These are phyloP conservation scores for Arabidopsis hybrid DNA, from an alignment of 441 rosid species.

Conservation along the genomic window DNA sequence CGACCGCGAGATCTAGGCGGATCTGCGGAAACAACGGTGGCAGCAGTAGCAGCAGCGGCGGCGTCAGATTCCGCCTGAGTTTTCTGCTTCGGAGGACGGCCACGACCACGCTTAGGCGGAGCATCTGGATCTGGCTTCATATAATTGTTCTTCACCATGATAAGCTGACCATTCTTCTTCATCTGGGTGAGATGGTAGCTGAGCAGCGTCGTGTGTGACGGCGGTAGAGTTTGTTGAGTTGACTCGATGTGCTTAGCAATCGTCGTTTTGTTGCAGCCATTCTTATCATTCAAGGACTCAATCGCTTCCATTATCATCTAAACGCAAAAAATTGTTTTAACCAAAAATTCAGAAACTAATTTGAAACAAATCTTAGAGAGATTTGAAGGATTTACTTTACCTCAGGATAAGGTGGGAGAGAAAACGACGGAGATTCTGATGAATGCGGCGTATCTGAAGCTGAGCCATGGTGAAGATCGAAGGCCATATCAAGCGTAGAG, in stretches of 20 bases:
- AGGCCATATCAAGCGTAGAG: constrained; percentile 37
- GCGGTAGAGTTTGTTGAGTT: constrained; percentile 57
- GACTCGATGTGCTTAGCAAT: constrained; percentile 70
- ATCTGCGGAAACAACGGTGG: constrained; percentile 32
- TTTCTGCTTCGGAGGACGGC: constrained; percentile 82
- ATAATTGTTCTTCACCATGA: constrained; percentile 67
- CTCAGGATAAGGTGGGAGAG: constrained; percentile 42
- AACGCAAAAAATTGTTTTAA: not conserved
- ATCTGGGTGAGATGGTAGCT: constrained; percentile 64
- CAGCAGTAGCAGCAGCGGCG: constrained; percentile 23
- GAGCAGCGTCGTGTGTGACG: constrained; percentile 61
- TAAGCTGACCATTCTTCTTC: constrained; percentile 66
- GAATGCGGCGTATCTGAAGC: constrained; percentile 2
- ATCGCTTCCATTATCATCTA: constrained; percentile 79
- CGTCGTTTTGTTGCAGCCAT: constrained; percentile 61
- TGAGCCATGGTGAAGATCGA: constrained; percentile 20
- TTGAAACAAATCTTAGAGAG: not conserved
- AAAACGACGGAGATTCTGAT: constrained; percentile 1
- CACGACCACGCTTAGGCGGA: constrained; percentile 80
- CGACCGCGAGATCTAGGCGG: constrained; percentile 78
- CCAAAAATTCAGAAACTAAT: not conserved
- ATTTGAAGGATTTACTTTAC: not conserved
- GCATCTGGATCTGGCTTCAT: constrained; percentile 71
- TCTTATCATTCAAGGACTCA: constrained; percentile 56
- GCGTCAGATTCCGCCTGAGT: constrained; percentile 39